Conservation (phyloP, 2,329 filamentous ascomycete species). For the Coniosporium tulheliwenetii region DNA sequence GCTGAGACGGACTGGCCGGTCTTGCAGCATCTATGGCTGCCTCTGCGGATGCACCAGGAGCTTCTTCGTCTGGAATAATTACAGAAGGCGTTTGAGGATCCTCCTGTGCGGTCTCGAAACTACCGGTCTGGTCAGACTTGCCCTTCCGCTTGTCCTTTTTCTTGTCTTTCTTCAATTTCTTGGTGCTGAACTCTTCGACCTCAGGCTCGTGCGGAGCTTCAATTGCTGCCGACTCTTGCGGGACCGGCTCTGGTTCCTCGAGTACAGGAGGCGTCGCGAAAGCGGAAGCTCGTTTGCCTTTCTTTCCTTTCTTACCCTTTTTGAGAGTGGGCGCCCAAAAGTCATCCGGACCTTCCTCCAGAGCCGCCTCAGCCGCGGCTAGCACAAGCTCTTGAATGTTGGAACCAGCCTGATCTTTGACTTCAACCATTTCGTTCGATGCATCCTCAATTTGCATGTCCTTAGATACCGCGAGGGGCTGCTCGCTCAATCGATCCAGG, state of each 20-base stretch:
- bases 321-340: constrained; percentile 6
- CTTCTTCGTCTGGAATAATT: not conserved
- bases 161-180: constrained; percentile 14
- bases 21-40: too few relatives aligned
- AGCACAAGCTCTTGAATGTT: too few relatives aligned
- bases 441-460: too few relatives aligned
- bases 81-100: constrained; percentile 3
- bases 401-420: too few relatives aligned
- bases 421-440: too few relatives aligned
- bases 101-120: not conserved
- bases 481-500: too few relatives aligned
- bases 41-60: too few relatives aligned
- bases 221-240: not conserved
- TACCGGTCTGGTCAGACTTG: not conserved
- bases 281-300: not conserved
- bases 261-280: not conserved
- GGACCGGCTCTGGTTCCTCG: not conserved
- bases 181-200: constrained; percentile 3
- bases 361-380: not conserved
- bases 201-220: not conserved
- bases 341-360: constrained; percentile 4
- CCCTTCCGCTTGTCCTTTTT: constrained; percentile 12
- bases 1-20: too few relatives aligned
- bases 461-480: too few relatives aligned
- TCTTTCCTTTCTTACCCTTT: constrained; percentile 7